phyloP scores from a whole-genome alignment of 2,329 filamentous ascomycete genomes.

The Penicillium crustosum region DNA sequence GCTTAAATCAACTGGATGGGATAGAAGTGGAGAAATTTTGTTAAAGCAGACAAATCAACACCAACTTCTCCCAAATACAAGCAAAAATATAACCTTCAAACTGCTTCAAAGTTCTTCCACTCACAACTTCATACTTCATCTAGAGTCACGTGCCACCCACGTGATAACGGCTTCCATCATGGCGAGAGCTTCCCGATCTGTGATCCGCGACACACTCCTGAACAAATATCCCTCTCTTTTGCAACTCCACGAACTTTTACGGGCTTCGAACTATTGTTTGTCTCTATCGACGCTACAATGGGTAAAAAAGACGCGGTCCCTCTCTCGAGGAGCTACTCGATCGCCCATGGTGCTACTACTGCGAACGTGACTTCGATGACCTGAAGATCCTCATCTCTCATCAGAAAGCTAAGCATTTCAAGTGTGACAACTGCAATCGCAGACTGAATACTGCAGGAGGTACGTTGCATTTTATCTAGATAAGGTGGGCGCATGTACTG shows the following conservation, averaged over 20 bases:
- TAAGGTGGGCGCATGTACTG: neutral
- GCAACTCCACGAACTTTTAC: neutral
- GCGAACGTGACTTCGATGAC: constrained; percentile 98
- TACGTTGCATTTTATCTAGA: constrained; percentile 49
- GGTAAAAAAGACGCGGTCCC: constrained; percentile 85
- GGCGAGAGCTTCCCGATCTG: neutral
- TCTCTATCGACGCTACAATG: constrained; percentile 52
- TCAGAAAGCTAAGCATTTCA: constrained; percentile 99
- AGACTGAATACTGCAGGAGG: constrained; percentile 92
- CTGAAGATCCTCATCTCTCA: constrained; percentile 94
- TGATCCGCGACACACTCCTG: neutral
- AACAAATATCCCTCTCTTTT: neutral
- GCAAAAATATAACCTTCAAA: neutral
- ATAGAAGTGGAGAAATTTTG: neutral
- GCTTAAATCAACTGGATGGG: too few species aligned
- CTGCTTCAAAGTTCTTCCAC: neutral
- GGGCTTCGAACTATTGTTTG: neutral
- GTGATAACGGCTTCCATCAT: neutral
- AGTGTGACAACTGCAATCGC: constrained; percentile 86
- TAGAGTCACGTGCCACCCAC: neutral
- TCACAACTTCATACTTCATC: neutral
- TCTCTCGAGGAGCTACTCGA: constrained; percentile 83
- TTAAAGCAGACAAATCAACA: neutral
- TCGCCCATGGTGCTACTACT: constrained; percentile 98
- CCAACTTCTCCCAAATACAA: neutral